Base-by-base conservation (phyloP, 371 early-diverging fungal species). In the Coemansia sp. region DNA sequence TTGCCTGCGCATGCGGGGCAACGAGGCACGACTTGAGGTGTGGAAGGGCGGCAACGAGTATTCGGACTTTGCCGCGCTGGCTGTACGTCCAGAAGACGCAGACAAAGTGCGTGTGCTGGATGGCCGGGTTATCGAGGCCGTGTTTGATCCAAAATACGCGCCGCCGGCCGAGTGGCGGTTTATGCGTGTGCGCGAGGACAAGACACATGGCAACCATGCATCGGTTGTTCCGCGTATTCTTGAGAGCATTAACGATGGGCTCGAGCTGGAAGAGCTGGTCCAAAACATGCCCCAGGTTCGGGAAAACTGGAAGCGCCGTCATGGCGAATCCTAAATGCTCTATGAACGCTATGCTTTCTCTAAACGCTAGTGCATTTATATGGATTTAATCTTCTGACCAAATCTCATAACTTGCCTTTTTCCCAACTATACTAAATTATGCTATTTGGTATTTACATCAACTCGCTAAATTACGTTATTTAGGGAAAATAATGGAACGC, bases 111-210 rank as follows among this genome's bases (percentile, higher is more conserved):
- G n/a, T 16, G n/a, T 28, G 6, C 70, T 91, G 23, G 82, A 92
- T 11, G 85, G 85, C 14, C 84, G 87, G 5, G 85, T 94, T 37
- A 86, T 89, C 16, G 94, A 94, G 68, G 89, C 85, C 28, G 82
- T 81, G 51, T 89, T 82, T 59, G 87, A 91, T 48, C 86, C 87
- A 0, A 71, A 80, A 3, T 65, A 80, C 21, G 75, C 80, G 48
- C 75, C 83, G 23, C 79, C 83, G 9, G 59, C 71, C 12, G 56
- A 74, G 18, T 97, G 97, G 97, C 75, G 86, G 25, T 90, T 95
- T 64, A 86, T 95, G 87, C 85, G 94, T 39, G 90, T 90, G 69
- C 86, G 97, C 67, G 86, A 88, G 42, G 97, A 97, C 79, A 97
- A 97, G 75, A 79, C 81, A 0, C 85, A 88, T 33, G 94, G 89